These are phyloP conservation scores for Rhizopogon vinicolor DNA, from an alignment of 768 basidiomycete species.

Conservation along the genomic window DNA sequence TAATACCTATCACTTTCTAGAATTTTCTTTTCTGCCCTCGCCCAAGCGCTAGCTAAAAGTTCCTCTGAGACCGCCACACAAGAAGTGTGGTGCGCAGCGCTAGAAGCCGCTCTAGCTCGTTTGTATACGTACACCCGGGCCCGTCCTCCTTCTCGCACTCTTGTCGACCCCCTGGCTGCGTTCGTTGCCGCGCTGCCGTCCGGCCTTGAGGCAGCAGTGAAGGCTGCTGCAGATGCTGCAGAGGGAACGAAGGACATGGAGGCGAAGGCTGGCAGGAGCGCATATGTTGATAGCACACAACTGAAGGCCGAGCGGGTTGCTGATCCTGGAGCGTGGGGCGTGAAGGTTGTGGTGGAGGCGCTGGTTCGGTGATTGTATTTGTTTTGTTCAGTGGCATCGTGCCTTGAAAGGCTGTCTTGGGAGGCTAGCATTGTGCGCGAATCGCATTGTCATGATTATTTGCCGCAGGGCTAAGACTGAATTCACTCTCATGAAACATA, in stretches of 20 bases:
- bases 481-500: too few species aligned
- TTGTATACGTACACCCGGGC: conserved; percentile 86
- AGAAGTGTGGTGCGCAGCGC: conserved; percentile 57
- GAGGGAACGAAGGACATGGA: conserved; percentile 69
- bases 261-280: conserved; percentile 85
- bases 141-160: conserved; percentile 83
- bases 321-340: conserved; percentile 93
- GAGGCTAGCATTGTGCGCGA: background rate
- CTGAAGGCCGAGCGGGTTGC: conserved; percentile 59
- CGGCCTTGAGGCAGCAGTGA: conserved; percentile 49
- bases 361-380: conserved; percentile 21
- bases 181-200: conserved; percentile 45
- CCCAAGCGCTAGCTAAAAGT: conserved; percentile 57
- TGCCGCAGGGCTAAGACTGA: too few species aligned
- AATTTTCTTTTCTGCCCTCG: conserved; percentile 88
- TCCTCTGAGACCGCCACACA: conserved; percentile 28
- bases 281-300: conserved; percentile 73
- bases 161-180: conserved; percentile 86
- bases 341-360: conserved; percentile 67
- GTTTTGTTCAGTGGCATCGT: background rate
- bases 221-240: conserved; percentile 60
- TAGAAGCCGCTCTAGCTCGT: conserved; percentile 51
- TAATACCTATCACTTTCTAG: conserved; percentile 31
- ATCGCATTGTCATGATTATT: too few species aligned
- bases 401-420: too few species aligned